phyloP scores from a whole-genome alignment of 2,329 filamentous ascomycete species.

The Xylariaceae sp. region DNA sequence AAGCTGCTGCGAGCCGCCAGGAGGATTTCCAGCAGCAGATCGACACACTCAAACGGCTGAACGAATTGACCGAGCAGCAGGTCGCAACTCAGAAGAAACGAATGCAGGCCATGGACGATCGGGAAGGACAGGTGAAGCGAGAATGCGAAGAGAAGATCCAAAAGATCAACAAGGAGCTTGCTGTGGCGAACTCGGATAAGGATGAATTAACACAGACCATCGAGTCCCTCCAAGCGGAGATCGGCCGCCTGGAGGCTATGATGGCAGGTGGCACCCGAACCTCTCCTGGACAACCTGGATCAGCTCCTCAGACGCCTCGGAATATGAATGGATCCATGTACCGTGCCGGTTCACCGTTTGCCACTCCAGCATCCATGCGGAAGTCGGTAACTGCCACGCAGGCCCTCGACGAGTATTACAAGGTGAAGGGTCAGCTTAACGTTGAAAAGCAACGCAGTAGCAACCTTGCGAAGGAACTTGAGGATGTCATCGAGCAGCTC shows the following conservation, averaged over 20 bases:
- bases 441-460: slow-evolving; percentile 69
- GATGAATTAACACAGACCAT: slow-evolving; percentile 43
- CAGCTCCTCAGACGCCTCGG: slow-evolving; percentile 55
- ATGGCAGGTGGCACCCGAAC: slow-evolving; percentile 39
- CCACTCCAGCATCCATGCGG: slow-evolving; percentile 54
- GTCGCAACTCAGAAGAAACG: slow-evolving; percentile 66
- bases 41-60: slow-evolving; percentile 72
- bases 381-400: slow-evolving; percentile 58
- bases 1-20: slow-evolving; percentile 73
- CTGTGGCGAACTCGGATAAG: slow-evolving; percentile 46
- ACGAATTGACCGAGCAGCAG: slow-evolving; percentile 74
- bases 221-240: slow-evolving; percentile 46
- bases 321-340: slow-evolving; percentile 49
- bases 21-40: slow-evolving; percentile 84
- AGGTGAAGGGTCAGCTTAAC: slow-evolving; percentile 66
- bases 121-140: slow-evolving; percentile 59
- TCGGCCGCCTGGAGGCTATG: slow-evolving; percentile 48
- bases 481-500: slow-evolving; percentile 78
- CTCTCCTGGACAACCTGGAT: slow-evolving; percentile 36
- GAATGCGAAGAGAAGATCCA: slow-evolving; percentile 58
- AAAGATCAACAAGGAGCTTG: slow-evolving; percentile 51
- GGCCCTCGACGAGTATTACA: slow-evolving; percentile 59
- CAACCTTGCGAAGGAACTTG: slow-evolving; percentile 69
- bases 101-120: slow-evolving; percentile 62
- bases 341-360: slow-evolving; percentile 56